Conservation (phyloP, 1,284 basidiomycete species). For the Microbotryomycetes sp. region DNA sequence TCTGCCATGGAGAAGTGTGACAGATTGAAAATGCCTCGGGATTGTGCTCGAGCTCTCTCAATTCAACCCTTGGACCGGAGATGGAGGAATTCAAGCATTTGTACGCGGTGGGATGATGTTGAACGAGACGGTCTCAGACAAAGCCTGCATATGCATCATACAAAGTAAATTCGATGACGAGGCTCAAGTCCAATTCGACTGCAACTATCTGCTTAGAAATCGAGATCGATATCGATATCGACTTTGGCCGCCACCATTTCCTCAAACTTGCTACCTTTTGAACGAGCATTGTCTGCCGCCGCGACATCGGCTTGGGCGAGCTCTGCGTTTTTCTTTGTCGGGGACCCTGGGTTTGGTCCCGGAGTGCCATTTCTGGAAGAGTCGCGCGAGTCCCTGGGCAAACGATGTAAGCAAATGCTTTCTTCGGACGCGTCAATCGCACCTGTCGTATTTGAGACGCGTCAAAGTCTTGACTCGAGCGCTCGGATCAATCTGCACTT, state of each 20-base stretch:
- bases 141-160: no score
- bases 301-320: not conserved
- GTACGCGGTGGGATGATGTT: no score
- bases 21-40: no score
- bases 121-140: no score
- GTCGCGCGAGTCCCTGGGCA: not conserved
- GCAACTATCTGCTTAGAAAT: no score
- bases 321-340: conserved; percentile 1
- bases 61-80: no score
- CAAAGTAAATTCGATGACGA: no score
- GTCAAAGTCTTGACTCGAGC: conserved; percentile 56
- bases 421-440: not conserved
- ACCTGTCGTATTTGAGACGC: conserved; percentile 38
- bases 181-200: no score
- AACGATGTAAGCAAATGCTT: not conserved
- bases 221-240: conserved; percentile 29
- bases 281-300: not conserved
- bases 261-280: conserved; percentile 20
- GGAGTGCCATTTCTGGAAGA: conserved; percentile 2
- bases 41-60: no score
- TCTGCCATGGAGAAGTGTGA: no score
- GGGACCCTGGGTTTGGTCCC: conserved; percentile 1
- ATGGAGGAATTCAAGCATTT: no score
- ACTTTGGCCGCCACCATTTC: conserved; percentile 16
- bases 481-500: conserved; percentile 53